phyloP scores from a whole-genome alignment of 2,329 filamentous ascomycete species.

The Sporothrix pallida region DNA sequence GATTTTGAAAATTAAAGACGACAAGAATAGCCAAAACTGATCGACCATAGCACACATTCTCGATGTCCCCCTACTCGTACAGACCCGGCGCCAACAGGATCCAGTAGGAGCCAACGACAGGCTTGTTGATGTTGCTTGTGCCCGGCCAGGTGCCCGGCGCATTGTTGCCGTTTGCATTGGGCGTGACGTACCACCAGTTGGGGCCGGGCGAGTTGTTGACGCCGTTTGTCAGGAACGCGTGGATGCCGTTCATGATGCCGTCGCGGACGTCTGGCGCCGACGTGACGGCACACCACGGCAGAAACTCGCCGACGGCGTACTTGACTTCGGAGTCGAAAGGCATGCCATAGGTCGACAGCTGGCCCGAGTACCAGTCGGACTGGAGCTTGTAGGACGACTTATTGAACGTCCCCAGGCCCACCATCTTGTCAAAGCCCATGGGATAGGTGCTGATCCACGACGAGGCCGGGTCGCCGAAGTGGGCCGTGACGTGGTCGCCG shows the following conservation, averaged over 20 bases:
- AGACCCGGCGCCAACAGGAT: conserved; percentile 40
- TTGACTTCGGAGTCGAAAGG: conserved; percentile 32
- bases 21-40: neutral
- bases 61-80: neutral
- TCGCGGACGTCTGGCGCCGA: conserved; percentile 22
- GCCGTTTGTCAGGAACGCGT: conserved; percentile 16
- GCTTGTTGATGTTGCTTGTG: conserved; percentile 29
- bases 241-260: conserved; percentile 25
- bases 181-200: conserved; percentile 28
- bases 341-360: conserved; percentile 27
- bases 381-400: conserved; percentile 42
- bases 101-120: conserved; percentile 27
- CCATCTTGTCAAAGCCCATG: conserved; percentile 43
- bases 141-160: conserved; percentile 17
- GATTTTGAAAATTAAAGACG: neutral
- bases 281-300: conserved; percentile 29
- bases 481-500: conserved; percentile 27
- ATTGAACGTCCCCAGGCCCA: conserved; percentile 42
- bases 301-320: conserved; percentile 27
- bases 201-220: conserved; percentile 23
- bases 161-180: neutral
- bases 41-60: neutral
- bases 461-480: conserved; percentile 27
- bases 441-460: conserved; percentile 32
- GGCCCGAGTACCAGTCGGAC: conserved; percentile 42